Base-by-base conservation (phyloP, 2,329 filamentous ascomycete genomes). In the Teratosphaeria destructans region DNA sequence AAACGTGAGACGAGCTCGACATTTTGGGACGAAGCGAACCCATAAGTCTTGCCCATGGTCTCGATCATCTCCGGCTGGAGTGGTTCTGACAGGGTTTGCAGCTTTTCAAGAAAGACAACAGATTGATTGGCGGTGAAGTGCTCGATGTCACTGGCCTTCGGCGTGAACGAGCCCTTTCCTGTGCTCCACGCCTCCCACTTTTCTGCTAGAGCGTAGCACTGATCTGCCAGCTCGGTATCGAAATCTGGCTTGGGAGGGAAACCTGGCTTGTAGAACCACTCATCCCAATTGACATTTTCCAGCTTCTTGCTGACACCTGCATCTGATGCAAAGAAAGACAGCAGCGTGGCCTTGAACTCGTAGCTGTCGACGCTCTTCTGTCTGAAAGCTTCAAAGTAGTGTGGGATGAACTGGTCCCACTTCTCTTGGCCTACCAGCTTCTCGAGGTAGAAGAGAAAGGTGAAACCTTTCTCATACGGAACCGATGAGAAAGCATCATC, bases 391-490 rank as follows among this genome's bases (percentile, higher is more conserved):
- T 82, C 85, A 73, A 97, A 97, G 78, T 97, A 96, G 74, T 96
- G 86, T 16, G 92, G 91, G 70, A 97, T 96, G 75, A 97, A 99
- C 67, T 85, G 88, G 79, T 97, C 90, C 77, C 94, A 99, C 72
- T 88, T 88, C n/a, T 87, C 81, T 62, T 89, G 87, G 39, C 90
- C 89, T 3, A 97, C 82, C 1, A 96, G 78, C 54, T 87, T 87
- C 69, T 99, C 94, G 14, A 99, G 85, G 68, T 92, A 86, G 74
- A 91, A 96, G 54, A 99, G 80, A 74, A 97, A 95, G 70, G 89
- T 89, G 75, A 96, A 97, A 3, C 93, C 93, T 76, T 99, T 97
- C 72, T 97, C 93, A 69, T 99, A 99, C 0, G 94, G 91, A 37
- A 97, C 81, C 29, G 85, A 88, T 66, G 89, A 95, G 77, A 97